Evolutionary conservation across 2,329 filamentous ascomycete genomes (phyloP), one percentile per base, ranked within the genome.

Genomic region (Aureobasidium subglaciale): DNA sequence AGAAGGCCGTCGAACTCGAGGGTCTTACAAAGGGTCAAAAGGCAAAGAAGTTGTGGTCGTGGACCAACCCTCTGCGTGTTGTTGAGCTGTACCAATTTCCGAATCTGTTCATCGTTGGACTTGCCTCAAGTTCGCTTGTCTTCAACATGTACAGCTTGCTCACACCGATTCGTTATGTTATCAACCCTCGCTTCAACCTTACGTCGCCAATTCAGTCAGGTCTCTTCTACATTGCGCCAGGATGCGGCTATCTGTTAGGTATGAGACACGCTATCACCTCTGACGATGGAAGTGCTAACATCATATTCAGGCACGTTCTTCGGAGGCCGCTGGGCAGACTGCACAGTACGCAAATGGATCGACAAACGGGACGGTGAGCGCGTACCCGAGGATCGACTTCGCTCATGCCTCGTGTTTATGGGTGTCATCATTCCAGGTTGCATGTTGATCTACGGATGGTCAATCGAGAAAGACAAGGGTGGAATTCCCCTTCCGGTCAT

Each of bases 131-230:
- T 0, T 76, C 79, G 11, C 72, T 91, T 0, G 81, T 89, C 13
- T 90, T 85, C 84, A 89, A 90, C 68, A 88, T 90, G 74, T 88
- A 88, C 68, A 78, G 77, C 3, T 76, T 87, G 1, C 74, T 87
- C 3, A 87, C 85, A 0, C 82, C 64, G 0, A 87, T 89, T 55
- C 83, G 86, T 18, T 87, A 87, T 61, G 79, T 89, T 4, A 74
- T 90, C 11, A 89, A 90, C 63, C 86, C 87, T 0, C 82, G 87
- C 20, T 90, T 90, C 72, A 68, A 83, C 54, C 76, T 90, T 9
- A 79, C 80, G 0, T 77, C 78, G 0, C 86, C 87, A 0, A 76
- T 89, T 15, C 78, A 87, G 61, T 82, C 79, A 0, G 85, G 85
- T 0, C 75, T 90, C 1, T 88, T 90, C 69, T 90, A 88, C 65